phyloP scores from a whole-genome alignment of 805 yeast species.

The Schwanniomyces polymorphus region DNA sequence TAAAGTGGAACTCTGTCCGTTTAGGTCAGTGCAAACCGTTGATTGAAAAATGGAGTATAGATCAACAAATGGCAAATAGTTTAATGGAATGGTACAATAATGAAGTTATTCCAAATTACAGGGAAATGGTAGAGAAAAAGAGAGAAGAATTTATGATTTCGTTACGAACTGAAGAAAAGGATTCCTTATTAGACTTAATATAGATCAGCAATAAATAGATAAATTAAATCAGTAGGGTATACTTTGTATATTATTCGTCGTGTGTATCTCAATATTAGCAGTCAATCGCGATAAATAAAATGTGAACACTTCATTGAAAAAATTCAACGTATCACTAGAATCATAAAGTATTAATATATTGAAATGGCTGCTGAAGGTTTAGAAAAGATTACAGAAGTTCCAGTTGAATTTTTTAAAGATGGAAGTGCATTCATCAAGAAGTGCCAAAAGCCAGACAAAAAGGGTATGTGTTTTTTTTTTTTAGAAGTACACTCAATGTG shows the following conservation, averaged over 20 bases:
- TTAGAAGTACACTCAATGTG: not conserved
- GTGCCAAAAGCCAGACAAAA: slow-evolving; percentile 89
- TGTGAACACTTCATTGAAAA: not conserved
- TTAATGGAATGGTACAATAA: slow-evolving; percentile 19
- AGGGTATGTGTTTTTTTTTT: slow-evolving; percentile 47
- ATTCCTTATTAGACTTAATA: slow-evolving; percentile 29
- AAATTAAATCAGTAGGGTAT: not conserved
- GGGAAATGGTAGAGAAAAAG: slow-evolving; percentile 20
- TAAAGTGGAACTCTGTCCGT: slow-evolving; percentile 24
- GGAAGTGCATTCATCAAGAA: slow-evolving; percentile 85
- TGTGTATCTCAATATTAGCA: not conserved
- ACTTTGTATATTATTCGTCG: not conserved
- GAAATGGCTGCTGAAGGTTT: slow-evolving; percentile 56
- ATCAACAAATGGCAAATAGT: slow-evolving; percentile 23
- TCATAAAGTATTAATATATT: slow-evolving; percentile 7
- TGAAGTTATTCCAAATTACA: slow-evolving; percentile 18
- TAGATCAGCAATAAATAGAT: slow-evolving; percentile 5
- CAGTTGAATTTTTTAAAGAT: slow-evolving; percentile 87
- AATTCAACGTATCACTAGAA: slow-evolving; percentile 1
- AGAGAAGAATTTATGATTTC: slow-evolving; percentile 22
- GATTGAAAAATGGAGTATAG: slow-evolving; percentile 37
- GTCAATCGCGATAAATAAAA: slow-evolving; percentile 4
- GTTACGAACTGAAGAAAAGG: slow-evolving; percentile 25
- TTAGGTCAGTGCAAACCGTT: slow-evolving; percentile 30
- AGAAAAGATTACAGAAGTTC: slow-evolving; percentile 81